Conservation (phyloP, 768 basidiomycete genomes). For the Leucocoprinus birnbaumii region DNA sequence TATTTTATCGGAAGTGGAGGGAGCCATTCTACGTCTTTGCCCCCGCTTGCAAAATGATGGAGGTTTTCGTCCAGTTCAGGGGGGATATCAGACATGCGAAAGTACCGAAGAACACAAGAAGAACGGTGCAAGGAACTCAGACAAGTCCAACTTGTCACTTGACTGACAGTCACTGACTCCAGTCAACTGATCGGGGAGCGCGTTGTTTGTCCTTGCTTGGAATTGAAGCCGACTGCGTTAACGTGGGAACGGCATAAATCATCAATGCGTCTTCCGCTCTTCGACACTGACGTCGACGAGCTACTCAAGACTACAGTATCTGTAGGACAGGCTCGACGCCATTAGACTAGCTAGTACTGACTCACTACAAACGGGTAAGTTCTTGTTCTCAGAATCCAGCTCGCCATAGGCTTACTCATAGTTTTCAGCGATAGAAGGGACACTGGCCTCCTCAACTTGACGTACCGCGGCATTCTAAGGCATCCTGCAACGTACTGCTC, state of each 20-base stretch:
- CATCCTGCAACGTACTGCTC: background rate
- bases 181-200: too few species aligned
- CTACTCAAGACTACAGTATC: background rate
- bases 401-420: too few species aligned
- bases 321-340: too few species aligned
- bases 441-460: too few species aligned
- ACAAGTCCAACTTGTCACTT: too few species aligned
- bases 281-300: background rate
- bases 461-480: too few species aligned
- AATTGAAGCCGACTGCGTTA: background rate
- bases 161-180: too few species aligned
- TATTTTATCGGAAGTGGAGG: conserved; percentile 35
- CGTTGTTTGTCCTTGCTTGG: background rate
- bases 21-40: conserved; percentile 47
- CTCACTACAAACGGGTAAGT: too few species aligned
- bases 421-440: too few species aligned
- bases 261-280: background rate
- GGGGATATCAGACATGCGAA: conserved; percentile 23
- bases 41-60: conserved; percentile 30
- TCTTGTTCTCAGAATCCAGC: too few species aligned
- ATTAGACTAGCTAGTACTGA: too few species aligned
- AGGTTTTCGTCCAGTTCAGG: conserved; percentile 41
- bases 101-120: background rate
- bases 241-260: background rate
- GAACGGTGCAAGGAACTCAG: too few species aligned